These are phyloP conservation scores for Teratosphaeria destructans DNA, from an alignment of 2,329 filamentous ascomycete species.

Conservation along the genomic window DNA sequence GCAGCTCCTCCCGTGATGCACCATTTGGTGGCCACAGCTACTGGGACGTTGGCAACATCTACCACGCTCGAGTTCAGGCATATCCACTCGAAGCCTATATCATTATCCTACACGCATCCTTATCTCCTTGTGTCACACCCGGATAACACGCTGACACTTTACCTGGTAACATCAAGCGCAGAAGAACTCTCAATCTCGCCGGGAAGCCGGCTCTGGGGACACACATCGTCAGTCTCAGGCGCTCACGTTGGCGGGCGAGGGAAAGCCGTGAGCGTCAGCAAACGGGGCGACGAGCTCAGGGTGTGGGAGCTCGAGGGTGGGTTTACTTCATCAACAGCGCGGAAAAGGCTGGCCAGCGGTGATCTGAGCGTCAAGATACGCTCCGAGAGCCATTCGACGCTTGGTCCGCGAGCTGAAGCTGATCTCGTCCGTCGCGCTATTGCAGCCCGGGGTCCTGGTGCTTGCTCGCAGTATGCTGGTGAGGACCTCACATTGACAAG, in stretches of 20 bases:
- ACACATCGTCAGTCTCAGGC: slow-evolving; percentile 79
- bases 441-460: neutral
- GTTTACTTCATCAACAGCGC: slow-evolving; percentile 36
- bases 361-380: slow-evolving; percentile 45
- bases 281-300: slow-evolving; percentile 55
- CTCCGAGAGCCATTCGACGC: slow-evolving; percentile 11
- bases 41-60: slow-evolving; percentile 8
- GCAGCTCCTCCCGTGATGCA: slow-evolving; percentile 18
- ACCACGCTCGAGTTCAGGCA: slow-evolving; percentile 17
- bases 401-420: slow-evolving; percentile 5
- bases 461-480: slow-evolving; percentile 3
- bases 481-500: slow-evolving; percentile 32
- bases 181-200: slow-evolving; percentile 57
- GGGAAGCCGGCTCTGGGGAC: slow-evolving; percentile 75
- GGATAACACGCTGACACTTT: slow-evolving; percentile 78
- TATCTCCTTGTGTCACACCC: slow-evolving; percentile 75
- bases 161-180: slow-evolving; percentile 66
- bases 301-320: slow-evolving; percentile 84
- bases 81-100: slow-evolving; percentile 34
- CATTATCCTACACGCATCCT: slow-evolving; percentile 56
- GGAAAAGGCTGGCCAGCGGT: slow-evolving; percentile 32
- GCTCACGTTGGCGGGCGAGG: slow-evolving; percentile 76
- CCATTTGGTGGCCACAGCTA: slow-evolving; percentile 12
- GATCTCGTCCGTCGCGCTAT: slow-evolving; percentile 8
- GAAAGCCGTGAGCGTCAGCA: slow-evolving; percentile 82